Base-by-base conservation (phyloP, 2,329 filamentous ascomycete species). In the Verticillium longisporum region DNA sequence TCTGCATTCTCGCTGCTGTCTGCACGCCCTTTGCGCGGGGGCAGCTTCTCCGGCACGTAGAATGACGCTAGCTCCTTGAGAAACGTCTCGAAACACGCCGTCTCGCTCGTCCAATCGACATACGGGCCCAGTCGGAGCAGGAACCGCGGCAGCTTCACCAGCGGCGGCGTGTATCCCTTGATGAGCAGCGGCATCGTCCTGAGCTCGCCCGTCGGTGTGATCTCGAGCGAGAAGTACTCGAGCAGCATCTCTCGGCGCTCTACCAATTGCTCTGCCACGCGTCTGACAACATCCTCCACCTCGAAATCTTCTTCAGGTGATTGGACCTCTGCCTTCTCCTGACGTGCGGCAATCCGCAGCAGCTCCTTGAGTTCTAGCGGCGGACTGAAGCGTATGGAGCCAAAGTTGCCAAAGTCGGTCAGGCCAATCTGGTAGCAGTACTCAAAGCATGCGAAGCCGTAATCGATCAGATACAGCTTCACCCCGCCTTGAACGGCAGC, bases 381-480 rank as follows among this genome's bases (percentile, higher is more conserved):
- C 2, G 92, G 90, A 57, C 87, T 84, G 68, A 99, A 92, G 11
- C 85, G 86, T 62, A 99, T 92, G 26, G 81, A 75, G 2, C 95
- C 95, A 69, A 97, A 97, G 72, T 99, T 99, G 1, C 90, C 92
- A 75, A 99, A 99, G 70, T 99, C 92, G 0, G 92, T 96, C 38
- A 99, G 83, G 0, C 92, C 94, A 21, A 98, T 78, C 75, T 99
- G 95, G 76, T 99, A 99, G 73, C 98, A 96, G 73, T 94, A 96
- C 68, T 98, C 94, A 64, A 87, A 90, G 72, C 87, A 90, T 1
- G 90, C 78, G 71, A 94, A 87, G 11, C 92, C 95, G 70, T 99
- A 99, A 74, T 99, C 95, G 59, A 99, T 82, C 26, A 99, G 84
- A 73, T 90, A 97, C 7, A 99, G 83, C 71, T 93, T 96, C 9